A percentile compares a stretch with the other conserved stretches of the same genome.
Conservation (phyloP, 495 filamentous ascomycete genomes). For the Astrothelium subdiscretum region DNA sequence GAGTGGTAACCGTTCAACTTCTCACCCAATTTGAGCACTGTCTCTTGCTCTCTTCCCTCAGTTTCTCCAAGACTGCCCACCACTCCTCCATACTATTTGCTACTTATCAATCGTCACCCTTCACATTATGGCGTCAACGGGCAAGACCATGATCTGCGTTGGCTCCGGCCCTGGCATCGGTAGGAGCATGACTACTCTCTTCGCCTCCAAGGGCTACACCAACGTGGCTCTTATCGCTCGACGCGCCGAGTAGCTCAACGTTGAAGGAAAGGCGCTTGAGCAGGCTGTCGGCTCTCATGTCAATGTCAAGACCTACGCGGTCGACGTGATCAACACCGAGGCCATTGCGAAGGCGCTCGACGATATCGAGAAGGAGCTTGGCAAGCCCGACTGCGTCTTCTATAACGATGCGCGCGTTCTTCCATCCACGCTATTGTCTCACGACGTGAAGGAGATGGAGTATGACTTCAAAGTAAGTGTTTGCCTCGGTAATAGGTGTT, state of each 20-base stretch:
- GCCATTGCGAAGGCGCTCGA: slow-evolving; percentile 9
- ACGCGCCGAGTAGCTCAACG: slow-evolving; percentile 1
- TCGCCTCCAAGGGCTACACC: slow-evolving; percentile 17
- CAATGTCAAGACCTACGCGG: slow-evolving; percentile 18
- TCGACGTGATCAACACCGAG: slow-evolving; percentile 11
- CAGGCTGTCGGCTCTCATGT: slow-evolving; percentile 15
- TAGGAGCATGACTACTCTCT: slow-evolving; percentile 7
- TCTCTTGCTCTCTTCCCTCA: neutral
- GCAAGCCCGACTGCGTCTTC: slow-evolving; percentile 14
- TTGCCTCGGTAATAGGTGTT: neutral
- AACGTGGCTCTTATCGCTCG: slow-evolving; percentile 16
- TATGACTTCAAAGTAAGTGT: slow-evolving; percentile 11
- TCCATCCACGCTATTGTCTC: slow-evolving; percentile 7
- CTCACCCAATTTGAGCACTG: neutral
- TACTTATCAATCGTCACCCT: neutral
- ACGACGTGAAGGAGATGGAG: slow-evolving; percentile 9
- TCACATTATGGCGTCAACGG: neutral
- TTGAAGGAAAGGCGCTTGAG: slow-evolving; percentile 10
- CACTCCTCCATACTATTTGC: neutral
- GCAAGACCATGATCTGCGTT: slow-evolving; percentile 15
- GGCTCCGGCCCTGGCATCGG: slow-evolving; percentile 18
- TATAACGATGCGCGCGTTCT: slow-evolving; percentile 15
- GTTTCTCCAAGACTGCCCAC: neutral
- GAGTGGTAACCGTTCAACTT: neutral
- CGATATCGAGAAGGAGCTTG: slow-evolving; percentile 13